Evolutionary conservation across 192 early-diverging fungal genomes (phyloP).

Genomic region (Funneliformis mosseae): DNA sequence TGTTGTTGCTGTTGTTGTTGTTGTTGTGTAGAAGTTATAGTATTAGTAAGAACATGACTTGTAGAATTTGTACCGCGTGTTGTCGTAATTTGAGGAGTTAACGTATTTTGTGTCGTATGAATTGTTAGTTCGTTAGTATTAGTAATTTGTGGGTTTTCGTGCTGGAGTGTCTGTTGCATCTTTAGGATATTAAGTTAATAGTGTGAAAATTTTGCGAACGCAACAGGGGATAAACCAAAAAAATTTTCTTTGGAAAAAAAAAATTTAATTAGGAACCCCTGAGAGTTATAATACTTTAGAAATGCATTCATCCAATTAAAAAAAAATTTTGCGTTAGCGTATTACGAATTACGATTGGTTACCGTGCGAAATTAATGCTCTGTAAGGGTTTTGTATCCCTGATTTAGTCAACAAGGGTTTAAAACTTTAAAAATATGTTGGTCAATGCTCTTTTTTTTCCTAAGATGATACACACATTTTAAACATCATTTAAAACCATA

Average conservation of each 20-base stretch:
- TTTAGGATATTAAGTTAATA: constrained; percentile 1
- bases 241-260: not conserved
- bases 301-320: not conserved
- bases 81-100: not conserved
- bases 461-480: too few relatives aligned
- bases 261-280: constrained; percentile 6
- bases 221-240: constrained; percentile 11
- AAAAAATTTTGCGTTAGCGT: not conserved
- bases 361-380: not conserved
- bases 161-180: constrained; percentile 16
- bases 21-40: not conserved
- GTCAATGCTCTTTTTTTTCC: not conserved
- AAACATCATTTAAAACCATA: not conserved
- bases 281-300: not conserved
- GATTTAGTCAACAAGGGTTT: constrained; percentile 20
- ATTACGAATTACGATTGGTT: not conserved
- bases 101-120: not conserved
- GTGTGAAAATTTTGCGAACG: not conserved
- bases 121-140: not conserved
- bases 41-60: not conserved
- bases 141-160: constrained; percentile 16
- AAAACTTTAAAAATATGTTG: not conserved
- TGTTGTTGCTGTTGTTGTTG: constrained; percentile 2
- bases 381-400: not conserved
- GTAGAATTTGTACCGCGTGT: constrained; percentile 7